Evolutionary conservation across 2,329 filamentous ascomycete species (phyloP).

Genomic region (Colletotrichum melonis): DNA sequence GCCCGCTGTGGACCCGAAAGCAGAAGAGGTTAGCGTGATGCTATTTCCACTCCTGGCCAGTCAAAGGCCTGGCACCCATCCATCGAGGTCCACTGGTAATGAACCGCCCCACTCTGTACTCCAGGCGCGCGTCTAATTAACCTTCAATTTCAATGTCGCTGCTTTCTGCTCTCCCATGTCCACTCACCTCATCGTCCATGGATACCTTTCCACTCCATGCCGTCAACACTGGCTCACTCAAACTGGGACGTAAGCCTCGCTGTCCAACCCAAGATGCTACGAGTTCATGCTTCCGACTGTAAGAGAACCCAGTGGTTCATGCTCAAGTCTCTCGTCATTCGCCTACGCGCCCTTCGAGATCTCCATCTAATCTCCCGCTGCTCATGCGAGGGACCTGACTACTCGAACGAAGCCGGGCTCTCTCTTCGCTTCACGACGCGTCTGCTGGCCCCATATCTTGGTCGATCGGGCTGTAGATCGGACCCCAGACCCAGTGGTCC

Average conservation of each 20-base stretch:
- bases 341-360: not conserved
- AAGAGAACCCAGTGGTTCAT: not conserved
- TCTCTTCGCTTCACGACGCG: not conserved
- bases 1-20: conserved; percentile 20
- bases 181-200: not conserved
- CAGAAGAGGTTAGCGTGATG: conserved; percentile 8
- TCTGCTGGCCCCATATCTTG: not conserved
- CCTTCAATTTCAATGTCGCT: conserved; percentile 23
- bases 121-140: conserved; percentile 36
- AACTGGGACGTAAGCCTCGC: not conserved
- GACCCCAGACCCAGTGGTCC: not conserved
- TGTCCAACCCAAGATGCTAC: not conserved
- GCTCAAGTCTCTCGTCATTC: not conserved
- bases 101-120: conserved; percentile 6
- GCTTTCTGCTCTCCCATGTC: conserved; percentile 1
- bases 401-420: not conserved
- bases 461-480: not conserved
- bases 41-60: conserved; percentile 32
- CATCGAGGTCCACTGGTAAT: conserved; percentile 1
- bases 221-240: not conserved
- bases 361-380: not conserved
- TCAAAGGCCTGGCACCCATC: not conserved
- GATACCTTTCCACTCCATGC: not conserved
- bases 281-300: too few relatives aligned
- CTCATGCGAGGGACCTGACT: not conserved